These are phyloP conservation scores for Ganoderma meredithae DNA, from an alignment of 1,284 basidiomycete genomes.

Conservation along the genomic window DNA sequence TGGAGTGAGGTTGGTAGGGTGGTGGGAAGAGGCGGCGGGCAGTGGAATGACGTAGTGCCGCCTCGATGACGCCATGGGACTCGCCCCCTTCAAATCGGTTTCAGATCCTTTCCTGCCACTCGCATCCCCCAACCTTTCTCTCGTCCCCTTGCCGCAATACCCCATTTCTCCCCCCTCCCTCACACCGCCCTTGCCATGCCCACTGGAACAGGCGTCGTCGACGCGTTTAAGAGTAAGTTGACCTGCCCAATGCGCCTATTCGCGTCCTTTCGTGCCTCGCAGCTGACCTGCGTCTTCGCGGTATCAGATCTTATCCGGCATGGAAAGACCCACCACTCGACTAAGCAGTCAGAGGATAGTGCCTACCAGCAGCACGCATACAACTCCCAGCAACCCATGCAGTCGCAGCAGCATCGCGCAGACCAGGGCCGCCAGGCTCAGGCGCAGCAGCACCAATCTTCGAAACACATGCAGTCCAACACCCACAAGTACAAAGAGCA, in stretches of 20 bases:
- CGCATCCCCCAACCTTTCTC: constrained; percentile 24
- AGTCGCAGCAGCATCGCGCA: constrained; percentile 43
- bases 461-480: constrained; percentile 44
- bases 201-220: constrained; percentile 44
- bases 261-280: constrained; percentile 13
- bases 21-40: constrained; percentile 12
- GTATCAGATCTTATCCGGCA: constrained; percentile 81
- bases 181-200: constrained; percentile 36
- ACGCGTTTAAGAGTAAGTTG: constrained; percentile 44
- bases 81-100: constrained; percentile 28
- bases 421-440: constrained; percentile 38
- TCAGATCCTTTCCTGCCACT: constrained; percentile 13
- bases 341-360: constrained; percentile 43
- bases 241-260: constrained; percentile 13
- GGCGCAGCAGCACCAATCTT: constrained; percentile 41
- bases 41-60: constrained; percentile 31
- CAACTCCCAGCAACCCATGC: constrained; percentile 32
- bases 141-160: constrained; percentile 2
- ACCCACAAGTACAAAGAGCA: constrained; percentile 57
- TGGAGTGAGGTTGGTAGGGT: not conserved
- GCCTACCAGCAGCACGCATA: constrained; percentile 38
- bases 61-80: constrained; percentile 33
- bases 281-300: constrained; percentile 20
- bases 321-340: constrained; percentile 72
- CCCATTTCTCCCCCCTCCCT: constrained; percentile 19